Base-by-base conservation (phyloP, 495 filamentous ascomycete genomes). In the Podospora australis region DNA sequence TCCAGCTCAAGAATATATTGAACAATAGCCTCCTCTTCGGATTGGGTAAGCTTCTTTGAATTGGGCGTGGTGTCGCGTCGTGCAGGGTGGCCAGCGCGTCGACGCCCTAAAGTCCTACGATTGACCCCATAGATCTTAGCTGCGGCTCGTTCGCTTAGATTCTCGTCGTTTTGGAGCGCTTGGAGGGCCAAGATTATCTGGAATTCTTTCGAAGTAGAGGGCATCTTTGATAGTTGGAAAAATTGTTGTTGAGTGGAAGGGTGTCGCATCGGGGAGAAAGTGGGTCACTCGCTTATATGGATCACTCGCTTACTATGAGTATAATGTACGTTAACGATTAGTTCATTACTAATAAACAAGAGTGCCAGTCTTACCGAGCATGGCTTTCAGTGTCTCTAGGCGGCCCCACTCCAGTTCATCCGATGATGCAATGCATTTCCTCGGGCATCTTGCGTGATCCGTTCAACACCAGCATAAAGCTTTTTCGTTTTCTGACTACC, bases 11-110 rank as follows among this genome's bases (percentile, higher is more conserved):
- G 34, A 3, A 46, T 35, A 25, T 52, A 52, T 22, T 53, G 32
- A 48, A 53, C 16, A 46, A 50, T 42, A 38, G 35, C 24, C 14
- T 35, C 6, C 47, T 47, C 45, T 48, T 49, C 46, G 26, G 39
- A 45, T 22, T 55, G 10, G 1, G 42, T 46, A n/a, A 46, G 40
- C 23, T n/a, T n/a, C n/a, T n/a, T n/a, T n/a, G n/a, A n/a, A n/a
- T n/a, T n/a, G n/a, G n/a, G n/a, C n/a, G n/a, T 41, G 36, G 8
- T 23, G 24, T 50, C 23, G 32, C 32, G 22, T 50, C 41, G 39
- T 44, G 30, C 19, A 44, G 30, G 40, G 22, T 16, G 20, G 30
- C 48, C 40, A 14, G 40, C 40, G 26, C 39, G 30, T 45, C 48
- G 48, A n/a, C 19, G 20, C 0, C 30, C 20, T 3, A 50, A 13